Evolutionary conservation across 495 filamentous ascomycete genomes (phyloP).

Genomic region (Sabuloglossum arenarium): DNA sequence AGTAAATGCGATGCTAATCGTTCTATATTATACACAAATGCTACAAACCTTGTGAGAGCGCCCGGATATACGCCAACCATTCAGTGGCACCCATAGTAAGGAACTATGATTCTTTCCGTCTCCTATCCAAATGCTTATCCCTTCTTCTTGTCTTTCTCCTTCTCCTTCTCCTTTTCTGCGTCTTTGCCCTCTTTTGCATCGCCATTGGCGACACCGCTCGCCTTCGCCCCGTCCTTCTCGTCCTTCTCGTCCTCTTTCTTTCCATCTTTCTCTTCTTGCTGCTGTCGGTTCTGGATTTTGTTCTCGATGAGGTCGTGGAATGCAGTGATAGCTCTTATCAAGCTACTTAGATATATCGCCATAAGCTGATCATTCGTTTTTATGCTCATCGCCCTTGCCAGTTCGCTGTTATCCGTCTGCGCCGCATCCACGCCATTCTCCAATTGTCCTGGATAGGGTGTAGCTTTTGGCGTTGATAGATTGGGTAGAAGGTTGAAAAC

Average conservation of each 20-base stretch:
- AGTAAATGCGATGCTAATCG: not conserved
- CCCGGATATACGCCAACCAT: not conserved
- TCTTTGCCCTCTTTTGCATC: conserved; percentile 33
- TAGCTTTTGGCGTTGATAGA: conserved; percentile 59
- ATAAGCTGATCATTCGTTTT: conserved; percentile 98
- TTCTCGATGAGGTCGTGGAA: conserved; percentile 99
- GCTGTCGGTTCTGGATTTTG: conserved; percentile 97
- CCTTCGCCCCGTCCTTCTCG: conserved; percentile 16
- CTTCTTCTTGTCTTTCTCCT: conserved; percentile 39
- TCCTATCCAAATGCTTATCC: conserved; percentile 16
- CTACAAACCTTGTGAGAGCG: not conserved
- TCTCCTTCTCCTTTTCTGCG: conserved; percentile 28
- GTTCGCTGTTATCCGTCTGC: conserved; percentile 49
- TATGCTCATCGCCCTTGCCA: conserved; percentile 86
- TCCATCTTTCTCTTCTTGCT: conserved; percentile 83
- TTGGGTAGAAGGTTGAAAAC: conserved; percentile 98
- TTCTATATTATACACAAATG: not conserved
- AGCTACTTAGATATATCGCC: conserved; percentile 85
- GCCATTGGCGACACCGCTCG: conserved; percentile 21
- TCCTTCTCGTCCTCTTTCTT: conserved; percentile 42
- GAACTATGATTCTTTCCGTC: not conserved
- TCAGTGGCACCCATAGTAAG: not conserved
- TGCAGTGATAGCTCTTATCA: conserved; percentile 94
- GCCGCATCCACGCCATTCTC: conserved; percentile 26
- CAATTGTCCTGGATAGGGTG: conserved; percentile 13